Evolutionary conservation across 225 moss, liverwort and hornwort species (phyloP).

Genomic region (Sphagnum contortum): DNA sequence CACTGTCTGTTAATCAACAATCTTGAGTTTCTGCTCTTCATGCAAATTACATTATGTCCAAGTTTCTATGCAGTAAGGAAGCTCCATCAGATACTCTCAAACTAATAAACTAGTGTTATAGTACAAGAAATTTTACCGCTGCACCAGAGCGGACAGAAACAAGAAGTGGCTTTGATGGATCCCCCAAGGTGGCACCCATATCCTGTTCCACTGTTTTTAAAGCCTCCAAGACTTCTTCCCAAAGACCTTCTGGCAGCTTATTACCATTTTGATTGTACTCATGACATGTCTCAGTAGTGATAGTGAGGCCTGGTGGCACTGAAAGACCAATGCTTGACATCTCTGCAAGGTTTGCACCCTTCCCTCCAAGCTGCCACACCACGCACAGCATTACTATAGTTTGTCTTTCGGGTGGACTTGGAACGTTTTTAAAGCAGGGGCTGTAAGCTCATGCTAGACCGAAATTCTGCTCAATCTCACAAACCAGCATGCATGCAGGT

Average conservation of each 20-base stretch:
- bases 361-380: slow-evolving; percentile 70
- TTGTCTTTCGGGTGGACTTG: too few species aligned
- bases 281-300: slow-evolving; percentile 88
- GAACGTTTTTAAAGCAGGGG: too few species aligned
- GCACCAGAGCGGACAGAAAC: slow-evolving; percentile 93
- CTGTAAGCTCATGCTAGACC: not conserved
- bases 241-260: slow-evolving; percentile 66
- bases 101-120: too few species aligned
- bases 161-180: slow-evolving; percentile 70
- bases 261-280: slow-evolving; percentile 67
- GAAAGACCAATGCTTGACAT: slow-evolving; percentile 93
- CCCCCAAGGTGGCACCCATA: slow-evolving; percentile 64
- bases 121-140: slow-evolving; percentile 41
- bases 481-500: not conserved
- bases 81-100: too few species aligned
- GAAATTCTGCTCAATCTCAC: not conserved
- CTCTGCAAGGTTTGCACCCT: slow-evolving; percentile 89
- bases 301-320: slow-evolving; percentile 88
- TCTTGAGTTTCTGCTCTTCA: too few species aligned
- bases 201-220: slow-evolving; percentile 65
- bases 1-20: too few species aligned
- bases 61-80: too few species aligned
- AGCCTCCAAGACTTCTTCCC: slow-evolving; percentile 76
- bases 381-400: not conserved
- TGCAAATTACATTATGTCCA: too few species aligned